A percentile compares a stretch with the other conserved stretches of the same genome.
Evolutionary conservation across 352 stramenopile genomes (phyloP).

Genomic region (Phytophthora cactorum): DNA sequence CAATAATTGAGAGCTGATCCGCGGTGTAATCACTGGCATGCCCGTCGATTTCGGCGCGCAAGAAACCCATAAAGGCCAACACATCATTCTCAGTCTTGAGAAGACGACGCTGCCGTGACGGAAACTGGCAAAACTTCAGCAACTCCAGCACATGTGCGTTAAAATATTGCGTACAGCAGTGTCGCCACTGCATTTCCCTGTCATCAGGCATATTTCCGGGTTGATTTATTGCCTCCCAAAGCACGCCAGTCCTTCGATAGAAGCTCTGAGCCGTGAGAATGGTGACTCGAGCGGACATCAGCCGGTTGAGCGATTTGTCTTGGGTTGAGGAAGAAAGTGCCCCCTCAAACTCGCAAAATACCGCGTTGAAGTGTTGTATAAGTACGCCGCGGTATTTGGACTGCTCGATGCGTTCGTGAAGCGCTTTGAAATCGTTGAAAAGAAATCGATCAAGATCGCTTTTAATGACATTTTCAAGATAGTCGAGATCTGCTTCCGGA

Average conservation of each 20-base stretch:
- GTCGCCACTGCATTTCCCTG: neutral
- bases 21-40: neutral
- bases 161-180: neutral
- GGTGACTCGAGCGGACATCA: neutral
- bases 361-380: neutral
- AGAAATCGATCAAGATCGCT: neutral
- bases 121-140: neutral
- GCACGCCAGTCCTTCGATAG: neutral
- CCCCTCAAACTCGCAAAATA: neutral
- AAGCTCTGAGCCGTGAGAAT: neutral
- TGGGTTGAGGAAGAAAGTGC: no score
- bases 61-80: neutral
- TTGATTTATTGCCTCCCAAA: neutral
- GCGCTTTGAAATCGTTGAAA: neutral
- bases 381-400: neutral
- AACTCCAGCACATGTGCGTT: neutral
- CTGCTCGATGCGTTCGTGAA: neutral
- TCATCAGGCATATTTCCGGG: neutral
- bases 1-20: neutral
- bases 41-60: neutral
- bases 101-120: neutral
- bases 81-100: neutral
- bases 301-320: conserved; percentile 1
- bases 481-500: neutral
- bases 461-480: neutral